A percentile compares a stretch with the other conserved stretches of the same genome.
Conservation (phyloP, 1,139 yeast species). For the Kluyveromyces sp. region DNA sequence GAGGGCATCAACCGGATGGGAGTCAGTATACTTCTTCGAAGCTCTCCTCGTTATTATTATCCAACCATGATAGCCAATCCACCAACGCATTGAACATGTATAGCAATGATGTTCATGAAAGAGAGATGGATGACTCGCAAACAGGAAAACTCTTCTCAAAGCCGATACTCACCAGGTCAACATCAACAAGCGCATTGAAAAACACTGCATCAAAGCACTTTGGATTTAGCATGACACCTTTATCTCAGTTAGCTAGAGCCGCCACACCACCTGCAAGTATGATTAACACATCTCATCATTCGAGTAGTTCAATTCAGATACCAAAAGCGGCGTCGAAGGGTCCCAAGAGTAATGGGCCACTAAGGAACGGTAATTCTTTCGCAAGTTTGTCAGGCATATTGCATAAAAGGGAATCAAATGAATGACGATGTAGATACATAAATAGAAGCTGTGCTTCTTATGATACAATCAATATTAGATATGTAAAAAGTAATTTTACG, state of each 20-base stretch:
- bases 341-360: background rate
- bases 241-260: constrained; percentile 5
- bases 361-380: background rate
- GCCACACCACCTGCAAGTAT: background rate
- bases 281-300: background rate
- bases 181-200: constrained; percentile 11
- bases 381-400: background rate
- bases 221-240: constrained; percentile 24
- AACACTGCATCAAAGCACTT: constrained; percentile 18
- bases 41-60: constrained; percentile 13
- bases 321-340: background rate
- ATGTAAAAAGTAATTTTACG: too few species aligned
- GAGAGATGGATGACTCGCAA: constrained; percentile 6
- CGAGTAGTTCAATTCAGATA: background rate
- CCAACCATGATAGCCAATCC: constrained; percentile 21
- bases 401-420: background rate
- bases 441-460: background rate
- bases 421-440: background rate
- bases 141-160: background rate
- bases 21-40: constrained; percentile 12
- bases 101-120: constrained; percentile 9
- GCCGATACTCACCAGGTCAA: constrained; percentile 6
- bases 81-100: constrained; percentile 14
- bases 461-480: too few species aligned
- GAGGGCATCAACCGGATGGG: constrained; percentile 10